Conservation (phyloP, 2,329 filamentous ascomycete genomes). For the Hymenoscyphus fructigenus region DNA sequence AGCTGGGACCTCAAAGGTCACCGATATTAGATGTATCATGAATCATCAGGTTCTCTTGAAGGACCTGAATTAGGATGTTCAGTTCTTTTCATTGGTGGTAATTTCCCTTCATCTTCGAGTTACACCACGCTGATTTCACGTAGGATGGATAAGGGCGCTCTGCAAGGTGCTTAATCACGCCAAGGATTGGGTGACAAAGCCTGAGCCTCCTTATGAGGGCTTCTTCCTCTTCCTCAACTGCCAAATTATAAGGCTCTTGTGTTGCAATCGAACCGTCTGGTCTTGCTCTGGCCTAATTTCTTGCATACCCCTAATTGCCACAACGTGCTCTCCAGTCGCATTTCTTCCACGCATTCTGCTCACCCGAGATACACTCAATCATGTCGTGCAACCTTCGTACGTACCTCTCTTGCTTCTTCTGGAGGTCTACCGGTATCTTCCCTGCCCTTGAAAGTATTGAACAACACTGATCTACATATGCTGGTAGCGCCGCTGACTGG, state of each 20-base stretch:
- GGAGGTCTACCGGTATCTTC: background rate
- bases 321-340: background rate
- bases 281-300: background rate
- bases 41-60: too few species aligned
- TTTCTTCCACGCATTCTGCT: background rate
- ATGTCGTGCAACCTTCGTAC: background rate
- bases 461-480: background rate
- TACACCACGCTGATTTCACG: background rate
- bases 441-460: background rate
- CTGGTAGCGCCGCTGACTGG: conserved; percentile 8
- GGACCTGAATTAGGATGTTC: too few species aligned
- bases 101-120: too few species aligned
- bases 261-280: background rate
- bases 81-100: too few species aligned
- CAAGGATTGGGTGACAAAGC: background rate
- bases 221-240: background rate
- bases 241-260: background rate
- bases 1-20: too few species aligned
- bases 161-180: conserved; percentile 1
- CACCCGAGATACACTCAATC: background rate
- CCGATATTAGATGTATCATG: too few species aligned
- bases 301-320: background rate
- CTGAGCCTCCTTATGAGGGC: background rate
- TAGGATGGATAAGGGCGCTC: background rate
- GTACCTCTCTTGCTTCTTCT: background rate